Percentiles rank a stretch among this genome's conserved stretches.
These are phyloP conservation scores for Vinca minor DNA, from an alignment of 257 asterid genomes.

Conservation along the genomic window DNA sequence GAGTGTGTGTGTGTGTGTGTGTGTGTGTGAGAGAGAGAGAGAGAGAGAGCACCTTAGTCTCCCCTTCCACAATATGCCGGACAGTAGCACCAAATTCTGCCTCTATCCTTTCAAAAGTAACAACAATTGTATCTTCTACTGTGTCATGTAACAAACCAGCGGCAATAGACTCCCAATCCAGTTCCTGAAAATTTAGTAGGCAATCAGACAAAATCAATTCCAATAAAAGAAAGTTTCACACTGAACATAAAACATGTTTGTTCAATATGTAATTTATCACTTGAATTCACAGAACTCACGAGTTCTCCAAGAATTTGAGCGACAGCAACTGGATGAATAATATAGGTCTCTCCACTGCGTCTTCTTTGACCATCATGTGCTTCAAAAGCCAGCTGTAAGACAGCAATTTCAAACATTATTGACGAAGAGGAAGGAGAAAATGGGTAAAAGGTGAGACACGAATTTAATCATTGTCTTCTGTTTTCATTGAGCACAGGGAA, in stretches of 20 bases:
- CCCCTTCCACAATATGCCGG: conserved; percentile 92
- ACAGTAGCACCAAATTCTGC: conserved; percentile 66
- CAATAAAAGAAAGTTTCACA: conserved; percentile 5
- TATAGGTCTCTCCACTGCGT: conserved; percentile 94
- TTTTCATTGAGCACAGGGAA: background rate
- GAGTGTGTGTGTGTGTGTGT: background rate
- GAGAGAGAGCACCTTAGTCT: conserved; percentile 69
- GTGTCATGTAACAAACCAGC: conserved; percentile 96
- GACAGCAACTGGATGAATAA: conserved; percentile 92
- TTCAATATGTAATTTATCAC: conserved; percentile 5
- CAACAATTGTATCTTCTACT: conserved; percentile 77
- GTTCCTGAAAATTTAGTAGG: conserved; percentile 44
- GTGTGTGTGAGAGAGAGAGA: conserved; percentile 3
- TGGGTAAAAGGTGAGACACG: background rate
- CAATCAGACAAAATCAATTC: conserved; percentile 12
- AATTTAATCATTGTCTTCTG: background rate
- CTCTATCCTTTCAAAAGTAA: conserved; percentile 79
- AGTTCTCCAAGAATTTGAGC: conserved; percentile 93
- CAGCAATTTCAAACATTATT: background rate
- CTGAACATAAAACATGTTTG: background rate
- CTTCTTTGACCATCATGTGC: conserved; percentile 95
- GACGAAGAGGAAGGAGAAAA: background rate
- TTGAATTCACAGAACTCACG: conserved; percentile 37
- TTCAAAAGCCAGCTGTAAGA: conserved; percentile 64
- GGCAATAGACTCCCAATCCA: conserved; percentile 94